phyloP scores from a whole-genome alignment of 2,329 filamentous ascomycete species.

The Didymella segeticola region DNA sequence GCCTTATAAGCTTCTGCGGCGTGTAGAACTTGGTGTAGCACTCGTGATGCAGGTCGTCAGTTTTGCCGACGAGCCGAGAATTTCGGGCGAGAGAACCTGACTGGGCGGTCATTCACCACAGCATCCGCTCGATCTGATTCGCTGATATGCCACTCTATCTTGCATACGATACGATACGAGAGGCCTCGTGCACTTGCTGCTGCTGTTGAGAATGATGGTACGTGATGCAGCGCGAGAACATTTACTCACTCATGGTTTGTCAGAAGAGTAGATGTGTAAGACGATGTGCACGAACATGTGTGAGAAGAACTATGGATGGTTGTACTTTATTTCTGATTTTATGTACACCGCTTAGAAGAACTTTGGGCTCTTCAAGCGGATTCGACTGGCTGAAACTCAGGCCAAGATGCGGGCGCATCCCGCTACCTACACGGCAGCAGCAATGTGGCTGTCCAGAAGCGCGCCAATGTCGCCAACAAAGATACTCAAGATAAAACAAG shows the following conservation, averaged over 20 bases:
- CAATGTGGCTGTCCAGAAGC: constrained; percentile 28
- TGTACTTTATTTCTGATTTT: no score
- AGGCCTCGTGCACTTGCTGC: background rate
- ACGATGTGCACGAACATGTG: no score
- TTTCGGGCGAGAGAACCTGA: background rate
- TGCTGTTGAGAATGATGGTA: no score
- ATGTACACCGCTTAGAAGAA: no score
- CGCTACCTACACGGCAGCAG: constrained; percentile 5
- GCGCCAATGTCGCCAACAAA: constrained; percentile 64
- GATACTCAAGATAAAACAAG: constrained; percentile 63
- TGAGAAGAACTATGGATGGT: no score
- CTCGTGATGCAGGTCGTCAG: background rate
- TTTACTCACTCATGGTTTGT: no score
- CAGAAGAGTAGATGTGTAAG: no score
- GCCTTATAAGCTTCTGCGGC: background rate
- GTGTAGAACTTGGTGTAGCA: background rate
- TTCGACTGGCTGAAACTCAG: background rate
- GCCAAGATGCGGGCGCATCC: background rate
- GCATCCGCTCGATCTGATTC: background rate
- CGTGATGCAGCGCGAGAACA: no score
- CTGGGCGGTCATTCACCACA: background rate
- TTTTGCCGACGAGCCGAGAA: background rate
- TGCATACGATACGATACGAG: background rate
- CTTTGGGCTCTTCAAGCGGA: background rate
- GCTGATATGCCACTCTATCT: background rate